A percentile compares a stretch with the other conserved stretches of the same genome.
phyloP scores from a whole-genome alignment of 495 filamentous ascomycete genomes.

The Clohesyomyces aquaticus region DNA sequence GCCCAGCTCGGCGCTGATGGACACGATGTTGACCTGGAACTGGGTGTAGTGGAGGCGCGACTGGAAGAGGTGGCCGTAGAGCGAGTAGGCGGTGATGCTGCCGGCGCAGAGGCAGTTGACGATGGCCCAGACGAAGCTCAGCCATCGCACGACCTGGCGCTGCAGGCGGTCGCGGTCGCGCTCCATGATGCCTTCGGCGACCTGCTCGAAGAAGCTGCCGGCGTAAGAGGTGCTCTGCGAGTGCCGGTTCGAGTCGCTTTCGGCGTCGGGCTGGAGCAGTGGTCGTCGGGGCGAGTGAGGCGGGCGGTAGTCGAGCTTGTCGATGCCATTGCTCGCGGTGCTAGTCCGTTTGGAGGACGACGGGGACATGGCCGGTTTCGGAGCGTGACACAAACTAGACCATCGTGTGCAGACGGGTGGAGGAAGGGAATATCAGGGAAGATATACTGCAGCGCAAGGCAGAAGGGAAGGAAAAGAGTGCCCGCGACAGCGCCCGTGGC shows the following conservation, averaged over 20 bases:
- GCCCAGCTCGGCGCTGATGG: slow-evolving; percentile 78
- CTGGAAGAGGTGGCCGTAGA: slow-evolving; percentile 89
- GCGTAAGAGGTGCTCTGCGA: slow-evolving; percentile 51
- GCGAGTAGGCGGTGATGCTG: slow-evolving; percentile 66
- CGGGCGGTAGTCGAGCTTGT: slow-evolving; percentile 66
- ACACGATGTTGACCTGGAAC: slow-evolving; percentile 85
- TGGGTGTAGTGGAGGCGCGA: slow-evolving; percentile 83
- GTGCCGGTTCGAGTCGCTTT: slow-evolving; percentile 37
- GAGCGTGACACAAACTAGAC: slow-evolving; percentile 12
- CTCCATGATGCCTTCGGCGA: slow-evolving; percentile 64
- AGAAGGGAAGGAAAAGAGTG: neutral
- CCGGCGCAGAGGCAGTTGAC: slow-evolving; percentile 54
- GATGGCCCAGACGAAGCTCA: slow-evolving; percentile 64
- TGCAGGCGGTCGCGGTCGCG: slow-evolving; percentile 59
- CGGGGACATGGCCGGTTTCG: slow-evolving; percentile 32
- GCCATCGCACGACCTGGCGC: slow-evolving; percentile 55
- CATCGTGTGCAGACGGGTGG: slow-evolving; percentile 5
- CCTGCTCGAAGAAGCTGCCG: slow-evolving; percentile 63
- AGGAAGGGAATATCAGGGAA: slow-evolving; percentile 1
- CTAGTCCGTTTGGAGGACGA: slow-evolving; percentile 29
- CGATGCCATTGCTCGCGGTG: slow-evolving; percentile 47
- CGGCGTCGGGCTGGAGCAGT: slow-evolving; percentile 48
- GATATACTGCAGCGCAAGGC: neutral
- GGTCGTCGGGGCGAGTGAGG: slow-evolving; percentile 51
- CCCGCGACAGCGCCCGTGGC: neutral